Evolutionary conservation across 768 basidiomycete genomes (phyloP), one percentile per base, ranked within the genome.

Genomic region (Russula ochroleuca): DNA sequence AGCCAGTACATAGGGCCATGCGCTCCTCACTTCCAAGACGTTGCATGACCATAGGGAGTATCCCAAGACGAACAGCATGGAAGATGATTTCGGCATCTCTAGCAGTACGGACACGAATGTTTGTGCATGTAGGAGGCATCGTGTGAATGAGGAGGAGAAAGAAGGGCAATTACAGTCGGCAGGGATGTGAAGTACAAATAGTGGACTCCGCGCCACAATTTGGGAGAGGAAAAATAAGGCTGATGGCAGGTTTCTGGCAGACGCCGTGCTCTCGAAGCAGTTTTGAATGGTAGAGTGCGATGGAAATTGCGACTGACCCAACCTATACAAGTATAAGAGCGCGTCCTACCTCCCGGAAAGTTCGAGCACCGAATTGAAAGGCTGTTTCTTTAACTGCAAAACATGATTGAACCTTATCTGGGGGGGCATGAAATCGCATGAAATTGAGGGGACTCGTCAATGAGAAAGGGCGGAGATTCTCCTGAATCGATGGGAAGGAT

Each of bases 1-100:
- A 72, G 52, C 76, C 76, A 2, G 75, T 66, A 17, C 69, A 66
- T 40, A 77, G 67, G 1, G 70, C 73, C 53, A 73, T 69, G 3
- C 77, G 70, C 58, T 78, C 78, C 33, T 76, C 77, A 63, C 75
- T 73, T 61, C 75, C 75, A 51, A 78, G 75, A 21, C 78, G 75
- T 38, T 76, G 75, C 41, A 63, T 65, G 60, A 77, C 72, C 72
- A 78, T 77, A 43, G 75, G 75, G 38, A 77, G 72, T 8, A 69
- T 59, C 19, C 70, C 66, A 35, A 70, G 59, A 15, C 67, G 59
- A 49, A 78, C 78, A 49, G 76, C 78, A 59, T 77, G 76, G 62
- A 78, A 76, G 63, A 78, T 69, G 65, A 75, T 70, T 62, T 76
- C 73, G 0, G 77, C 77, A 63, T 78, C 77, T 25, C 70, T 69